Evolutionary conservation across 2,329 filamentous ascomycete species (phyloP), one percentile per base, ranked within the genome.

Genomic region (Aspergillus quadrilineatus): DNA sequence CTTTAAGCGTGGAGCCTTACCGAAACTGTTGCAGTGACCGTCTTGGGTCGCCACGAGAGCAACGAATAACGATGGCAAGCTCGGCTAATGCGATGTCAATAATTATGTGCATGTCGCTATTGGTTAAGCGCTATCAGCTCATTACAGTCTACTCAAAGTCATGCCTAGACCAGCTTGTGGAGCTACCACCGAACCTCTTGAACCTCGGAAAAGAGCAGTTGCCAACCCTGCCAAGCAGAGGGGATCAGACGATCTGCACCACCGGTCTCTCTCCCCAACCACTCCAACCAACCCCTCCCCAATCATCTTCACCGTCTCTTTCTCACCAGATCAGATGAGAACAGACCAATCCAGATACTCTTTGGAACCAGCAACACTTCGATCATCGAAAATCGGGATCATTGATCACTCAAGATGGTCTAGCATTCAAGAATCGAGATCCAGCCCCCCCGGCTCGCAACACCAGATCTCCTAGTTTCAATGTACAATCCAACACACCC

Each of bases 191-290:
- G 47, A 43, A n/a, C 32, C n/a, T 26, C 15, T 4, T 34, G 22
- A 22, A 22, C 22, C 22, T 22, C 15, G 37, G 39, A 14, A 15
- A 14, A 10, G 34, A 14, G 34, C 34, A 22, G 22, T 29, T 44
- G 41, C 30, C 12, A 22, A 10, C 41, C 34, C 32, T 30, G 45
- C 52, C 53, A 55, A 55, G 53, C 32, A 29, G 53, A 39, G 44
- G 45, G 53, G 53, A 55, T 55, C 45, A 36, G 46, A 48, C 17
- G 53, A 48, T 49, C 50, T 52, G 50, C 36, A 55, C n/a, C 47
- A 44, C 50, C 50, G 46, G 43, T 14, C 10, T 32, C n/a, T 6
- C 37, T 41, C 36, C 32, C 3, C 30, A 28, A 37, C 9, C 26
- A 26, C 46, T 15, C 39, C 22, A 14, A 14, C 9, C 43, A 14